Base-by-base conservation (phyloP, 2,329 filamentous ascomycete species). In the Ophiocordyceps camponoti-floridani region DNA sequence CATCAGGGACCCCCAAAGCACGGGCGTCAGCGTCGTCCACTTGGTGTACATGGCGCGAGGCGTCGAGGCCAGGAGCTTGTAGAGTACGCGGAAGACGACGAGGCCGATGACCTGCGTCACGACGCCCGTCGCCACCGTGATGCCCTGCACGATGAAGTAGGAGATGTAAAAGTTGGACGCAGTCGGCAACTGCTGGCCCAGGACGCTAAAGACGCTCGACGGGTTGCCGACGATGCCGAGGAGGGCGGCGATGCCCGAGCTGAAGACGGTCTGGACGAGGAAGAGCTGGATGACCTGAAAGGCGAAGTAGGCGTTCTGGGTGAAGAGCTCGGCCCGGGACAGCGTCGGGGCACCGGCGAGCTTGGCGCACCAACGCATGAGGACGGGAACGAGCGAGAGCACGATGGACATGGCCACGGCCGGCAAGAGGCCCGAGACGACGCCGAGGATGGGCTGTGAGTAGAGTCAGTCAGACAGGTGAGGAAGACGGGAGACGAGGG, bases 201-300 rank as follows among this genome's bases (percentile, higher is more conserved):
- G 68, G 44, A 89, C 64, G 3, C 56, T 62, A 0, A 86, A 77
- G 23, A 79, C 74, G 1, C 62, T 61, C 7, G 62, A 56, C 1
- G 87, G 86, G 4, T 84, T 53, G 0, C 77, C 37, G 18, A 75
- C 69, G 44, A 93, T 79, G 40, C 77, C 54, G 13, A 72, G 64
- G 12, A 78, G 71, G 1, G 84, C 76, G 6, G 79, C 72, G 7
- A 84, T 75, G 10, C 87, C 87, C 2, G 85, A 79, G 35, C 86
- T 87, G 7, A 84, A 72, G 16, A 96, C 52, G 0, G 89, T 94
- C 7, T 84, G 79, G 37, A 96, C 77, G 44, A 96, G 65, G 67
- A 96, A 96, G 33, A 94, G 84, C 60, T 96, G 88, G n/a, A 94
- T 69, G 41, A 96, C 75, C 61, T 91, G 84, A 67, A 93, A 93